Percentiles rank a stretch among this genome's conserved stretches.
These are phyloP conservation scores for Colletotrichum sp. DNA, from an alignment of 2,329 filamentous ascomycete genomes.

Conservation along the genomic window DNA sequence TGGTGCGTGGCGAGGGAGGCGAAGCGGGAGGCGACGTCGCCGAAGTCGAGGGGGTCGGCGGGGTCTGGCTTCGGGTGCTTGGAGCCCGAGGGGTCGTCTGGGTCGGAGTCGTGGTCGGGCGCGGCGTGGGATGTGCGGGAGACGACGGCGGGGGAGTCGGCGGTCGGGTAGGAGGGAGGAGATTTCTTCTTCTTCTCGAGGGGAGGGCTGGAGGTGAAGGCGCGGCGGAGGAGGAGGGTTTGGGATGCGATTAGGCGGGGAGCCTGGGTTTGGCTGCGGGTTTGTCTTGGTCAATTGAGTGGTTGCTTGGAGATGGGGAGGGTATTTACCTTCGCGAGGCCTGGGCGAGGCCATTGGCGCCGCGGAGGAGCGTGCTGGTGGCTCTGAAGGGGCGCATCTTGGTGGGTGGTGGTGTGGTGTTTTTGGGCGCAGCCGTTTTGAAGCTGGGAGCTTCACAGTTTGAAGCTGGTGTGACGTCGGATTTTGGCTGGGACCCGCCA, in stretches of 20 bases:
- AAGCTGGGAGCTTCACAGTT: background rate
- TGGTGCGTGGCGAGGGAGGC: slow-evolving; percentile 46
- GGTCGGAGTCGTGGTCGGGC: slow-evolving; percentile 24
- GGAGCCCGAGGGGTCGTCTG: slow-evolving; percentile 19
- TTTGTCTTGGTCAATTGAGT: background rate
- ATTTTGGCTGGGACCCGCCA: background rate
- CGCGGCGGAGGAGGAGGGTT: slow-evolving; percentile 20
- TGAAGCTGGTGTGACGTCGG: background rate
- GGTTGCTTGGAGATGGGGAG: too few relatives aligned
- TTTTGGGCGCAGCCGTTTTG: background rate
- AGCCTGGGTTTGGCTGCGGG: background rate
- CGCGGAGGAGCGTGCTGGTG: background rate
- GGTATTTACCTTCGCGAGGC: background rate
- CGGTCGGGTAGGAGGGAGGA: slow-evolving; percentile 22
- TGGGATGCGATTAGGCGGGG: slow-evolving; percentile 4
- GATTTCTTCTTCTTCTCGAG: slow-evolving; percentile 44
- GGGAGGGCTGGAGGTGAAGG: slow-evolving; percentile 32
- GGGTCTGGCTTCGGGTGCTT: slow-evolving; percentile 37
- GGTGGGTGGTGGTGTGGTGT: background rate
- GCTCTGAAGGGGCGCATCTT: background rate
- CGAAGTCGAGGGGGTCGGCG: slow-evolving; percentile 54
- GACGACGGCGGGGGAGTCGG: slow-evolving; percentile 18
- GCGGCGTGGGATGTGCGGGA: slow-evolving; percentile 23
- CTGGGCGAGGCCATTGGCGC: slow-evolving; percentile 13
- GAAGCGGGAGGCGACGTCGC: slow-evolving; percentile 51